Percentiles rank a stretch among this genome's conserved stretches.
Evolutionary conservation across 164 flowering plant genomes (phyloP).

Genomic region (Magnolia sinica): DNA sequence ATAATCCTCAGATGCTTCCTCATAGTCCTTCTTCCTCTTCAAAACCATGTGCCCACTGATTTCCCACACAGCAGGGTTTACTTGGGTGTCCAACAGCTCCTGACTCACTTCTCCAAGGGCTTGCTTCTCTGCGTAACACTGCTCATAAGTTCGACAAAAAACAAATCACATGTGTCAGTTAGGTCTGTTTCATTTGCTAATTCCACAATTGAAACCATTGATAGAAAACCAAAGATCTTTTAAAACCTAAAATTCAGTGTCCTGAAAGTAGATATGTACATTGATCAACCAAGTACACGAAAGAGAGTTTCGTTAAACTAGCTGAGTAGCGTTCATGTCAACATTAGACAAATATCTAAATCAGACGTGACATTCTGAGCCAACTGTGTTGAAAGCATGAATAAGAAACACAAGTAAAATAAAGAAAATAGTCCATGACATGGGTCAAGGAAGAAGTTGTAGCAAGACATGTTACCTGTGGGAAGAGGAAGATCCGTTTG

Average conservation of each 20-base stretch:
- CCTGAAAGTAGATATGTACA: too few relatives aligned
- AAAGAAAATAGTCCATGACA: background rate
- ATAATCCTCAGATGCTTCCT: constrained; percentile 62
- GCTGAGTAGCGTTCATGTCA: background rate
- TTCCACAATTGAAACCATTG: background rate
- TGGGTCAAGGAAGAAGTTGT: background rate
- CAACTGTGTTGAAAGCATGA: too few relatives aligned
- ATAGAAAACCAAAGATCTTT: background rate
- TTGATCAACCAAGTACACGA: too few relatives aligned
- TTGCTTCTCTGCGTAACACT: constrained; percentile 91
- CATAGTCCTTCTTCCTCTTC: constrained; percentile 66
- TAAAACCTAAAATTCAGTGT: too few relatives aligned
- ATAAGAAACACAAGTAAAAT: background rate
- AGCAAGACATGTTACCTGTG: constrained; percentile 51
- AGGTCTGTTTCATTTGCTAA: background rate
- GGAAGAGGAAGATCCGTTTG: constrained; percentile 56
- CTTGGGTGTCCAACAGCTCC: constrained; percentile 79
- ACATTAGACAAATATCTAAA: background rate
- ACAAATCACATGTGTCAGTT: background rate
- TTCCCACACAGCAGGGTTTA: constrained; percentile 92
- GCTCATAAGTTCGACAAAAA: constrained; percentile 10
- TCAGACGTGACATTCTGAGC: too few relatives aligned
- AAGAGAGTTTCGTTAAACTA: too few relatives aligned
- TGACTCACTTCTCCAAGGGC: constrained; percentile 74
- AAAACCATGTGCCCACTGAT: constrained; percentile 90